Evolutionary conservation across 768 basidiomycete genomes (phyloP).

Genomic region (Pulveroboletus sp.): DNA sequence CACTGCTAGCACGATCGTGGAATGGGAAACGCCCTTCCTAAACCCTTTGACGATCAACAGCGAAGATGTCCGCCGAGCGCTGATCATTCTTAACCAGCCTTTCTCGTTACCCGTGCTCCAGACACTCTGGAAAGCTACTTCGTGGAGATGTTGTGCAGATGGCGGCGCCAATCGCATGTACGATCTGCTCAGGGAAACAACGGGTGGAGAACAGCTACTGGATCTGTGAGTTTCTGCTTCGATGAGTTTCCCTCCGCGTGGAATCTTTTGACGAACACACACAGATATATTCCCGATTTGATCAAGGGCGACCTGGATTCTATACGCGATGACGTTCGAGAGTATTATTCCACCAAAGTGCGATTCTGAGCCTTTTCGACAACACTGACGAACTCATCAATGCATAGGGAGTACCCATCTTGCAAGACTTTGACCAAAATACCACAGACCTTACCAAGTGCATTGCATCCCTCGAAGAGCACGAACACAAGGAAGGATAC

Average conservation of each 20-base stretch:
- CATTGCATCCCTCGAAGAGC: conserved; percentile 54
- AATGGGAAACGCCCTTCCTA: conserved; percentile 27
- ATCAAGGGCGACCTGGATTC: conserved; percentile 97
- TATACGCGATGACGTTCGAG: conserved; percentile 65
- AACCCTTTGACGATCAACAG: conserved; percentile 12
- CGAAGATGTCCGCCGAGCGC: conserved; percentile 36
- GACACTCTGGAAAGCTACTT: conserved; percentile 51
- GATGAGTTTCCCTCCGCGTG: too few species aligned
- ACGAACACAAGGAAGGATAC: conserved; percentile 43
- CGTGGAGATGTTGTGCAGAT: conserved; percentile 73
- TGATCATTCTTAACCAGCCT: conserved; percentile 90
- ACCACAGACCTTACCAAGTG: conserved; percentile 99
- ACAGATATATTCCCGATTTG: conserved; percentile 73
- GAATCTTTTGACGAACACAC: too few species aligned
- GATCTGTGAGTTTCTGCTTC: conserved; percentile 10
- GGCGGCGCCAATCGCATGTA: conserved; percentile 84
- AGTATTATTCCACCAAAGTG: conserved; percentile 63
- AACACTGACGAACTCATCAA: background rate
- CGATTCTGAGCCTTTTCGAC: conserved; percentile 12
- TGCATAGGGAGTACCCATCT: conserved; percentile 60
- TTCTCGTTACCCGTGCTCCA: conserved; percentile 62
- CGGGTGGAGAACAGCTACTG: conserved; percentile 8
- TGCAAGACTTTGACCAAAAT: conserved; percentile 68
- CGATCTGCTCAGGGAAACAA: conserved; percentile 41
- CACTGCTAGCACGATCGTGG: background rate